Percentiles rank a stretch among this genome's conserved stretches.
Evolutionary conservation across 805 yeast species (phyloP).

Genomic region (Wickerhamiella occidentalis): DNA sequence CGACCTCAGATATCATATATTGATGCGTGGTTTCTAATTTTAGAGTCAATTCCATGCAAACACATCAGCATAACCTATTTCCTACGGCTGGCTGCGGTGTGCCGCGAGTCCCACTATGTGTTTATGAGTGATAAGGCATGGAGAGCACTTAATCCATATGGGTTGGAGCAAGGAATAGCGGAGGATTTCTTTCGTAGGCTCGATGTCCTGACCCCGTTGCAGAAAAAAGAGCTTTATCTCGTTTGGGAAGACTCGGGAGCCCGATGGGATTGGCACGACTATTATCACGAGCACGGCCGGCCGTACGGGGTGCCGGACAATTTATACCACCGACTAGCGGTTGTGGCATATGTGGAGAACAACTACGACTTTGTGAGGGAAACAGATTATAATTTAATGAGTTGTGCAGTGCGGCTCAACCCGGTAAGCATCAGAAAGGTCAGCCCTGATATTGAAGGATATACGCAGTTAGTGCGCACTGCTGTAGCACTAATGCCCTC

Average conservation of each 20-base stretch:
- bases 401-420: slow-evolving; percentile 9
- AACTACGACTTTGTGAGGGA: slow-evolving; percentile 4
- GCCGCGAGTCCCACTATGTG: not conserved
- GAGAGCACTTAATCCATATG: slow-evolving; percentile 5
- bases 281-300: slow-evolving; percentile 3
- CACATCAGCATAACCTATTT: not conserved
- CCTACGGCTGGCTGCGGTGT: not conserved
- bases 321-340: slow-evolving; percentile 5
- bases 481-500: not conserved
- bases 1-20: not conserved
- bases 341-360: slow-evolving; percentile 5
- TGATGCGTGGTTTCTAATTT: not conserved
- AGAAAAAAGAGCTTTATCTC: not conserved
- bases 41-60: not conserved
- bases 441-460: not conserved
- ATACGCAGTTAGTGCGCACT: not conserved
- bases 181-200: not conserved
- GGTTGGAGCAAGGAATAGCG: not conserved
- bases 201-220: not conserved
- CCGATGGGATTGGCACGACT: slow-evolving; percentile 8
- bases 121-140: slow-evolving; percentile 5
- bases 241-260: slow-evolving; percentile 4
- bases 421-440: slow-evolving; percentile 3
- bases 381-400: not conserved
- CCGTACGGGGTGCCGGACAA: slow-evolving; percentile 10